phyloP scores from a whole-genome alignment of 305 asterid species.

The Solanum hybrid region DNA sequence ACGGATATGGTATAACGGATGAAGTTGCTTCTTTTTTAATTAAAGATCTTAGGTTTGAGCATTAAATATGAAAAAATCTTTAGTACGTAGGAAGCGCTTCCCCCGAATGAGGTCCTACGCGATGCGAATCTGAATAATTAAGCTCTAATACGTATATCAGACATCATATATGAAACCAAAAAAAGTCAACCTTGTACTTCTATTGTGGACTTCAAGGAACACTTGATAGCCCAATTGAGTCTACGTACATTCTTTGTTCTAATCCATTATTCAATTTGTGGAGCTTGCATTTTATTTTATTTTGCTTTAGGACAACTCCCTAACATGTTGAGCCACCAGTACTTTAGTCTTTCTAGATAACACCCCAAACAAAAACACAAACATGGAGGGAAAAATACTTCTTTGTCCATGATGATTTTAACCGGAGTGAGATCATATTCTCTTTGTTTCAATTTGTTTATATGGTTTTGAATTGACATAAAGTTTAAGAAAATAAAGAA shows the following conservation, averaged over 20 bases:
- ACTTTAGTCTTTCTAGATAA: neutral
- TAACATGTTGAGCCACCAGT: neutral
- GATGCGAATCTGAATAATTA: too few relatives aligned
- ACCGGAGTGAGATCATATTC: neutral
- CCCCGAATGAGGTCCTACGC: fast-evolving
- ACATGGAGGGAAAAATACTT: neutral
- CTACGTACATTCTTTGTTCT: neutral
- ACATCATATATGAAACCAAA: too few relatives aligned
- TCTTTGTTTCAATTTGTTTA: neutral
- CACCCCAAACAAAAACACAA: neutral
- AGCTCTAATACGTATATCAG: too few relatives aligned
- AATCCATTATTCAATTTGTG: neutral
- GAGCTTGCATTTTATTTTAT: neutral
- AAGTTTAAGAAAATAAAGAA: neutral
- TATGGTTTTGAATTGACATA: neutral
- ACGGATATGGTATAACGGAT: neutral
- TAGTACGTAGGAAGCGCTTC: fast-evolving
- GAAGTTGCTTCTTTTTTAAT: too few relatives aligned
- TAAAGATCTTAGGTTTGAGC: too few relatives aligned
- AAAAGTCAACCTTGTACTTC: neutral
- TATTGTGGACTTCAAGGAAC: neutral
- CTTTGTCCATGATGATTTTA: neutral
- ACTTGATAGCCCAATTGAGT: neutral
- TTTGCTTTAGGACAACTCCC: neutral
- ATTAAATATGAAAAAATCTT: too few relatives aligned